Conservation (phyloP, 768 basidiomycete species). For the Russula olivacea region DNA sequence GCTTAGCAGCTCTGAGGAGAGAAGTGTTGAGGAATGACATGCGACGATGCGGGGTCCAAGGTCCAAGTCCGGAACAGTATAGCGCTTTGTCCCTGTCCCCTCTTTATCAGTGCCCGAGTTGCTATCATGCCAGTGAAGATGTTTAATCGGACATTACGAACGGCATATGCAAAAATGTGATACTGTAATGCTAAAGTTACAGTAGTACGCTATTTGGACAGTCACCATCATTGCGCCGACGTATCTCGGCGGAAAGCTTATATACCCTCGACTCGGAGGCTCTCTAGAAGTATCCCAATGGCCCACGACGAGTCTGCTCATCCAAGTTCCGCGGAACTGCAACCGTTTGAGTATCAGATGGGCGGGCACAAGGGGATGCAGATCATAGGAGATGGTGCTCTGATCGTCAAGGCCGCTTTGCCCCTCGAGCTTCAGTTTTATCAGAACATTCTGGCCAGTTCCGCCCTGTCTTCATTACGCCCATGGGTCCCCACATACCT, state of each 20-base stretch:
- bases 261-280: background rate
- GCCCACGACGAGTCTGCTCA: background rate
- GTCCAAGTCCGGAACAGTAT: background rate
- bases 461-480: constrained; percentile 40
- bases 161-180: no score
- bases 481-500: constrained; percentile 70
- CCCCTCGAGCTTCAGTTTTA: constrained; percentile 69
- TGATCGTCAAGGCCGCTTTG: constrained; percentile 76
- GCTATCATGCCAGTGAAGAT: no score
- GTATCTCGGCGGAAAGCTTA: background rate
- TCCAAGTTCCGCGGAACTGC: background rate
- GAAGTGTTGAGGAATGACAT: constrained; percentile 8
- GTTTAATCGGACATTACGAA: background rate
- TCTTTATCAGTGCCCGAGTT: background rate
- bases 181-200: background rate
- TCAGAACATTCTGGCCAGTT: constrained; percentile 42
- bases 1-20: constrained; percentile 6
- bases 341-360: constrained; percentile 55
- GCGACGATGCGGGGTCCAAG: background rate
- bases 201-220: background rate
- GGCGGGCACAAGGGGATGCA: constrained; percentile 78
- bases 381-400: constrained; percentile 61
- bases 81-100: background rate
- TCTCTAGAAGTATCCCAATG: background rate
- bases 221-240: background rate